Conservation (phyloP, 495 filamentous ascomycete species). For the Annulohypoxylon moriforme region DNA sequence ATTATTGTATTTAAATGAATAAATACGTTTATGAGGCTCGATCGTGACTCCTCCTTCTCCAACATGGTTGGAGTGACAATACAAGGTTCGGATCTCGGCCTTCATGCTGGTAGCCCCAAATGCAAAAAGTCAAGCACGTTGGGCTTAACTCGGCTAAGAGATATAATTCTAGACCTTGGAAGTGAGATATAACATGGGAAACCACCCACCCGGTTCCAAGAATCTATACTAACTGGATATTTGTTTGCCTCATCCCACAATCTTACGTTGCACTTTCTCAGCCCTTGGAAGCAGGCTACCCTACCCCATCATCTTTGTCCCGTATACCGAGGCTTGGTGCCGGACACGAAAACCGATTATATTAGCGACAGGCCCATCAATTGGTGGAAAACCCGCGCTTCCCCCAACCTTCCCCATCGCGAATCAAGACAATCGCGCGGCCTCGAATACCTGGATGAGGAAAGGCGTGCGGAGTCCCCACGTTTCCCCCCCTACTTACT, state of each 20-base stretch:
- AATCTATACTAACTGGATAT: neutral
- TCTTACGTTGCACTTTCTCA: neutral
- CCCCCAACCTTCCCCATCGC: neutral
- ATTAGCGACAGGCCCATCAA: neutral
- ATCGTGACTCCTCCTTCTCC: neutral
- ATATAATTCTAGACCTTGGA: neutral
- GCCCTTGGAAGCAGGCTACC: neutral
- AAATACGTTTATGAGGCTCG: neutral
- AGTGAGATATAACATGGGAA: neutral
- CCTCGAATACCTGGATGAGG: neutral
- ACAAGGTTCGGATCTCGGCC: conserved; percentile 3
- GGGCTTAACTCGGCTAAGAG: neutral
- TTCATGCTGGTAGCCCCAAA: neutral
- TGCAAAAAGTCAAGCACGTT: neutral
- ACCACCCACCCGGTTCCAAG: neutral
- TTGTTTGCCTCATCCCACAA: neutral
- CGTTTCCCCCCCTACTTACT: conserved; percentile 25
- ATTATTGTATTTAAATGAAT: too few species aligned
- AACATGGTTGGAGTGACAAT: neutral
- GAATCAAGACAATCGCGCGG: neutral
- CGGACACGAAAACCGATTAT: neutral
- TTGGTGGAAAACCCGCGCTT: neutral
- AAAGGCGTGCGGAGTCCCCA: conserved; percentile 8
- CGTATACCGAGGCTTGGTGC: neutral
- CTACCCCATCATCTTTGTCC: neutral